These are phyloP conservation scores for Aspergillus glaucus DNA, from an alignment of 2,329 filamentous ascomycete genomes.

Conservation along the genomic window DNA sequence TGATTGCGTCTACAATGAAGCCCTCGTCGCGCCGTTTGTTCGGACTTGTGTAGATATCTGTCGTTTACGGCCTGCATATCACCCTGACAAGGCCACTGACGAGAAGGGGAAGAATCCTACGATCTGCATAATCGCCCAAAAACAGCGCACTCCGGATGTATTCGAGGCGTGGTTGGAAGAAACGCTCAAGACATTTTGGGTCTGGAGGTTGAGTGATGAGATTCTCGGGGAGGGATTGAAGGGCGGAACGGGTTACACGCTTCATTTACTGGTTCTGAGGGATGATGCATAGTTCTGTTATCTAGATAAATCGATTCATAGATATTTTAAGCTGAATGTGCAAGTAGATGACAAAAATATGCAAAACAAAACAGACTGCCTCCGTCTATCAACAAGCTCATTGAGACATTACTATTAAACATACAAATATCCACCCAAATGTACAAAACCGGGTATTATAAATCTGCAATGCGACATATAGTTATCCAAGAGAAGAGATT, in stretches of 20 bases:
- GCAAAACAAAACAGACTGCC: slow-evolving; percentile 7
- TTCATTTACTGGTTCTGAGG: slow-evolving; percentile 68
- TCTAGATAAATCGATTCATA: too few relatives aligned
- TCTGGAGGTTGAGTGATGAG: slow-evolving; percentile 68
- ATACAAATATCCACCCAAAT: slow-evolving; percentile 10
- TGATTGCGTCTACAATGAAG: slow-evolving; percentile 94
- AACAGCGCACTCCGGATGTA: slow-evolving; percentile 76
- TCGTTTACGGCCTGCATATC: slow-evolving; percentile 44
- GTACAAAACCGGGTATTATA: slow-evolving; percentile 16
- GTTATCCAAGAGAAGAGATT: neutral
- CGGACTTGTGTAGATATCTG: slow-evolving; percentile 73
- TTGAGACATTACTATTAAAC: slow-evolving; percentile 17
- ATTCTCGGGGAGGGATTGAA: slow-evolving; percentile 54
- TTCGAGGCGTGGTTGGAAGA: slow-evolving; percentile 73
- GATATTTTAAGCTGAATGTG: neutral
- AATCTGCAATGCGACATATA: slow-evolving; percentile 6
- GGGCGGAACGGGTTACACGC: slow-evolving; percentile 66
- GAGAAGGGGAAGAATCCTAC: slow-evolving; percentile 40
- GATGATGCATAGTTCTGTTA: neutral
- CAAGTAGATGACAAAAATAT: slow-evolving; percentile 8
- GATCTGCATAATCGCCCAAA: slow-evolving; percentile 78
- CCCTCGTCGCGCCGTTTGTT: slow-evolving; percentile 74
- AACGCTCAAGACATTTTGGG: slow-evolving; percentile 61
- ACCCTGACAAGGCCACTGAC: slow-evolving; percentile 7
- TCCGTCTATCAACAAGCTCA: neutral